Base-by-base conservation (phyloP, 768 basidiomycete species). In the Cyathus striatus region DNA sequence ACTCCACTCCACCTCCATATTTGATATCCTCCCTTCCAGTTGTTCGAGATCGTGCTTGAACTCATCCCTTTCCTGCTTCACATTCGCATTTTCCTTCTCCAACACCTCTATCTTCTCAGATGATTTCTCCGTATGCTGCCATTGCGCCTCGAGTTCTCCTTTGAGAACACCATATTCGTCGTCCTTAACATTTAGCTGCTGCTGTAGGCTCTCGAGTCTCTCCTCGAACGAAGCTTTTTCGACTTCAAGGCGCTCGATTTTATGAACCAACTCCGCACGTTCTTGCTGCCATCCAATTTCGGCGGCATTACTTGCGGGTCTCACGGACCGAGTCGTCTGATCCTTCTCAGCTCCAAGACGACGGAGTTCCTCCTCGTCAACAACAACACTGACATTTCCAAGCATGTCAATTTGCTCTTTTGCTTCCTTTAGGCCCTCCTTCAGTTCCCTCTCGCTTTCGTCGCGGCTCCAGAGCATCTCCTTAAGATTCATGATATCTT, bases 111-210 rank as follows among this genome's bases (percentile, higher is more conserved):
- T 63, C 50, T 63, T 66, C 49, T 81, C 79, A n/a, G 65, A 62
- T 12, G 66, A 60, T 45, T 66, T 65, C 61, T 86, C 83, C 6
- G 83, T 79, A 44, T 78, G 66, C 24, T 68, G 64, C 85, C 85
- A 87, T 60, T 87, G 85, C 7, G 79, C 76, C 52, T 87, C 81
- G 23, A 87, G 57, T 60, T 90, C 85, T 1, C 59, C 55, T 56
- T 81, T 81, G 49, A 86, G 60, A 18, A 76, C 63, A 5, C 44
- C 57, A 34, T 66, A 64, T 46, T 77, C 73, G 21, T 73, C 69
- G 12, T 76, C 69, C 36, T 69, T 63, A 6, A 61, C 56, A 30
- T 62, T 61, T 38, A 75, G 53, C 35, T 65, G 67, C 36, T 65
- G 56, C 43, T 65, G 67, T 37, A 66, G 54, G 9, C 61, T 60